phyloP scores from a whole-genome alignment of 345 rosid genomes.

The Moricandia moricandioides region DNA sequence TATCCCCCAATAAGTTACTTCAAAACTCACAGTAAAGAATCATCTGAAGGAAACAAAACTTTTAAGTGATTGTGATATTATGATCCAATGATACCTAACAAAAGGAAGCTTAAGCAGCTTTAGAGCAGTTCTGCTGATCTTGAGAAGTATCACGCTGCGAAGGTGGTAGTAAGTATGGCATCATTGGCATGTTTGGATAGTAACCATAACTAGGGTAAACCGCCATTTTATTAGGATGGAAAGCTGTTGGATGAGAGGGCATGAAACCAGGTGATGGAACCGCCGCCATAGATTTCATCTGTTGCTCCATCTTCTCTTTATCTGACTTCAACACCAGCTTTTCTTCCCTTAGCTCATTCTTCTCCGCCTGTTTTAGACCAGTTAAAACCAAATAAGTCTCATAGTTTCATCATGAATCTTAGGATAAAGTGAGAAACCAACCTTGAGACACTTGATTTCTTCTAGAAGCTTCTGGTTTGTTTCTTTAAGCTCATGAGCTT shows the following conservation, averaged over 20 bases:
- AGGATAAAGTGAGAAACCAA: conserved; percentile 29
- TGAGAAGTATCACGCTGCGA: conserved; percentile 70
- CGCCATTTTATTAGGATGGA: conserved; percentile 62
- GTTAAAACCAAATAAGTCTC: background rate
- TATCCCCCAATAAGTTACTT: conserved; percentile 12
- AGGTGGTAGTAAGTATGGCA: conserved; percentile 71
- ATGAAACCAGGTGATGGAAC: conserved; percentile 56
- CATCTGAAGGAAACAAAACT: conserved; percentile 16
- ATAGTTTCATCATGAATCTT: background rate
- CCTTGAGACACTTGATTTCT: conserved; percentile 82
- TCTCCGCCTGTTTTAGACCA: conserved; percentile 64
- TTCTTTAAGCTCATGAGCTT: conserved; percentile 74
- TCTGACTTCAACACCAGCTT: conserved; percentile 69
- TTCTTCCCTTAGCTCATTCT: conserved; percentile 85
- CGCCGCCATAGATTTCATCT: conserved; percentile 53
- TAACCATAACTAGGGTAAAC: conserved; percentile 61
- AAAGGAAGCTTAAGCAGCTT: conserved; percentile 54
- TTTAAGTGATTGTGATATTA: conserved; percentile 18
- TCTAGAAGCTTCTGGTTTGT: conserved; percentile 65
- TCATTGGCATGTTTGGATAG: conserved; percentile 61
- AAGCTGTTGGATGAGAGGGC: conserved; percentile 49
- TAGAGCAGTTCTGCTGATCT: conserved; percentile 76
- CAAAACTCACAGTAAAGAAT: conserved; percentile 24
- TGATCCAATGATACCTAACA: background rate
- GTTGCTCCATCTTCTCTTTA: conserved; percentile 77